A percentile compares a stretch with the other conserved stretches of the same genome.
These are phyloP conservation scores for Diaporthe helianthi DNA, from an alignment of 2,329 filamentous ascomycete species.

Conservation along the genomic window DNA sequence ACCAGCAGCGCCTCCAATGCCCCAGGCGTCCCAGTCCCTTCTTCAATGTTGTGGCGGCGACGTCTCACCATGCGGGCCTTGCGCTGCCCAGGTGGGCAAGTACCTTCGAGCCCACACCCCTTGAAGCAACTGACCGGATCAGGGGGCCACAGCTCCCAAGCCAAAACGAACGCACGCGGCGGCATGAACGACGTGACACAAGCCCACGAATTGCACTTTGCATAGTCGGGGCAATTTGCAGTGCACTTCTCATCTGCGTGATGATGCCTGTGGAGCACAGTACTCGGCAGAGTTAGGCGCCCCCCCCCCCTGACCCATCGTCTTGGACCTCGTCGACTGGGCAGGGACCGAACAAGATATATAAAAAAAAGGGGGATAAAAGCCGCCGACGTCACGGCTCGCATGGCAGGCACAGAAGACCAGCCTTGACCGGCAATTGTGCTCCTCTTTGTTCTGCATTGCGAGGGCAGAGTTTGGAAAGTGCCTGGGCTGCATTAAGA, in stretches of 20 bases:
- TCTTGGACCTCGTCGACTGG: not conserved
- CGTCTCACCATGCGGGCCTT: slow-evolving; percentile 21
- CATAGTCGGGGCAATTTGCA: not conserved
- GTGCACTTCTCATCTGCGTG: slow-evolving; percentile 4
- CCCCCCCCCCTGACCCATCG: slow-evolving; percentile 6
- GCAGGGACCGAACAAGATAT: not conserved
- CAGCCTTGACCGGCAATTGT: not conserved
- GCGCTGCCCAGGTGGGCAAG: too few relatives aligned
- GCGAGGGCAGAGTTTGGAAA: not conserved
- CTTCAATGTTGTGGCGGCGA: slow-evolving; percentile 13
- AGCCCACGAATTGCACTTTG: slow-evolving; percentile 17
- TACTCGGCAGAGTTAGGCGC: not conserved
- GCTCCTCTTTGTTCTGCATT: not conserved
- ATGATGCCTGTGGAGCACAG: not conserved
- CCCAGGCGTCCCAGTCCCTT: not conserved
- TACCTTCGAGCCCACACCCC: slow-evolving; percentile 14
- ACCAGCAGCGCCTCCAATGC: not conserved
- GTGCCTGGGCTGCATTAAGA: not conserved
- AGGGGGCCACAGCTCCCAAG: slow-evolving; percentile 3
- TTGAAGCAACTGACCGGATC: slow-evolving; percentile 20
- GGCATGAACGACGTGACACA: slow-evolving; percentile 25
- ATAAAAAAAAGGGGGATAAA: slow-evolving; percentile 11
- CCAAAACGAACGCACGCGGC: slow-evolving; percentile 1
- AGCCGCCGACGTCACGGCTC: not conserved
- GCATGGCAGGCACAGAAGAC: not conserved